These are phyloP conservation scores for Pisolithus thermaeus DNA, from an alignment of 1,284 basidiomycete genomes.

Conservation along the genomic window DNA sequence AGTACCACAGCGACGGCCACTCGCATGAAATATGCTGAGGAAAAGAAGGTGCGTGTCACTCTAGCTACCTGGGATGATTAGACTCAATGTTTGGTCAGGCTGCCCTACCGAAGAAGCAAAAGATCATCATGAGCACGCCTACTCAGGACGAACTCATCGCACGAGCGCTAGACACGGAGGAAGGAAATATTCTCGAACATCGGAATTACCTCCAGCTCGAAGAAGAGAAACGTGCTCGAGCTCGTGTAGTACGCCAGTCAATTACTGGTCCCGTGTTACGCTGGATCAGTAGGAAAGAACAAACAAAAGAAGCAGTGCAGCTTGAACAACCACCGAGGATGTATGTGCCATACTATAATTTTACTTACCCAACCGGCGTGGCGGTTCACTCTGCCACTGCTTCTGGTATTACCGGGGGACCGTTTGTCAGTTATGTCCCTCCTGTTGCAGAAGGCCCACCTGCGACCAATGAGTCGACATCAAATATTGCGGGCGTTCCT, in stretches of 20 bases:
- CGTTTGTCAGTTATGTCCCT: neutral
- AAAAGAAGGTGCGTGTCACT: constrained; percentile 45
- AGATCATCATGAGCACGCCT: constrained; percentile 41
- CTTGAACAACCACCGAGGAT: constrained; percentile 10
- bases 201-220: constrained; percentile 72
- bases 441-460: neutral
- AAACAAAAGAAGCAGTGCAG: constrained; percentile 30
- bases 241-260: constrained; percentile 52
- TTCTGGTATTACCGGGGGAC: neutral
- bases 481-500: neutral
- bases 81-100: constrained; percentile 34
- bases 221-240: constrained; percentile 72
- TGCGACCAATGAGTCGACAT: neutral
- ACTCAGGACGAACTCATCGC: constrained; percentile 81
- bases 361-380: constrained; percentile 18
- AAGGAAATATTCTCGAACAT: constrained; percentile 77
- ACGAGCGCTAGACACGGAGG: constrained; percentile 78
- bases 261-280: constrained; percentile 69
- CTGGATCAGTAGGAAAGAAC: constrained; percentile 66
- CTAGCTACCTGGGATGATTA: neutral
- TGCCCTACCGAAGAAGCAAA: constrained; percentile 53
- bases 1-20: constrained; percentile 59
- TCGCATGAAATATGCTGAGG: constrained; percentile 56
- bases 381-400: neutral
- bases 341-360: constrained; percentile 20